Evolutionary conservation across 805 yeast species (phyloP).

Genomic region (Kockiozyma suomiensis): DNA sequence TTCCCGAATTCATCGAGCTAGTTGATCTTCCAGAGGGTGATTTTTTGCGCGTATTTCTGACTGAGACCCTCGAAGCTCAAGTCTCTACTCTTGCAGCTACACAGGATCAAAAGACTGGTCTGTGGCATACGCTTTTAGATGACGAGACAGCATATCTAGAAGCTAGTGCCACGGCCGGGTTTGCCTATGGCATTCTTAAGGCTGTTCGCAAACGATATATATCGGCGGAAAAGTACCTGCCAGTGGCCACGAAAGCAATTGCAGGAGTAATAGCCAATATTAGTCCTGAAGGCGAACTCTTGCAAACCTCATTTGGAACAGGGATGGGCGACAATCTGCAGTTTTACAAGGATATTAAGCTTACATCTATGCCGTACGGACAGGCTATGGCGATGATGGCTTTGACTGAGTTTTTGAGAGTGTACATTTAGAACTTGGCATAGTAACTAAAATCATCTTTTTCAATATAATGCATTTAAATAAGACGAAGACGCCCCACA

Average conservation of each 20-base stretch:
- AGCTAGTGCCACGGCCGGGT: conserved; percentile 44
- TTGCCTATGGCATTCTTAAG: conserved; percentile 46
- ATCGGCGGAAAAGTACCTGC: conserved; percentile 37
- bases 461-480: no score
- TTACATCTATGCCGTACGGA: conserved; percentile 46
- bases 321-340: conserved; percentile 45
- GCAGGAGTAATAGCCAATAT: conserved; percentile 42
- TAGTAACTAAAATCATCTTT: no score
- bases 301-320: conserved; percentile 46
- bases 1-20: conserved; percentile 45
- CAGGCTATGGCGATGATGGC: conserved; percentile 49
- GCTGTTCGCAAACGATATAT: conserved; percentile 40
- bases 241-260: conserved; percentile 42
- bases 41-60: conserved; percentile 39
- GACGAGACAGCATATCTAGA: conserved; percentile 39
- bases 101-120: conserved; percentile 41
- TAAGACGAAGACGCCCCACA: no score
- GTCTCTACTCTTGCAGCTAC: conserved; percentile 38
- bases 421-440: conserved; percentile 5
- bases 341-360: conserved; percentile 44
- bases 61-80: conserved; percentile 43
- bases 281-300: conserved; percentile 42
- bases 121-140: conserved; percentile 45
- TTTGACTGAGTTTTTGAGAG: conserved; percentile 39
- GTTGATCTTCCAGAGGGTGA: conserved; percentile 41